Evolutionary conservation across 129 eudicot species (phyloP), one percentile per base, ranked within the genome.

Genomic region (Flaveria ramosissima): DNA sequence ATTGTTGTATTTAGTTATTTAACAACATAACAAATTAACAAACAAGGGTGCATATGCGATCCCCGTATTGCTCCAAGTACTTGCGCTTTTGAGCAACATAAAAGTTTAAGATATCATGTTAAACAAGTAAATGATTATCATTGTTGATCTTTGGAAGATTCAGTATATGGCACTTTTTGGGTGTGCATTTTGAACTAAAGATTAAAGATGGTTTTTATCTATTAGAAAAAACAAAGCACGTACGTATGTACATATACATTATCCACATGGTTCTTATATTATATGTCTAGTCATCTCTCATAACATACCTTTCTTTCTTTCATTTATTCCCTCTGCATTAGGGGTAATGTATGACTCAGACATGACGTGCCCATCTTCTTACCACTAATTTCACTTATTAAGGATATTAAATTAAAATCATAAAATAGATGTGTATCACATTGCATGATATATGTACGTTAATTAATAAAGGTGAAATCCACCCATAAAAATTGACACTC

Each of bases 281-380:
- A 76, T 76, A 39, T 66, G 74, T 67, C 74, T 76, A 67, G 68
- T 67, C 74, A 77, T 67, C 74, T 20, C 4, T 45, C 48, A 45
- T 32, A 50, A 41, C 19, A 14, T 13, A 45, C 51, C 23, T 66
- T 48, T 41, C 36, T 53, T 19, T 65, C 10, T 23, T 48, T 59
- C 41, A 26, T 26, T 15, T 61, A 71, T 51, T 69, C 57, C 52
- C 77, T 7, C 50, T 24, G 50, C 39, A 17, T 71, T 42, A 15
- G 19, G 45, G 52, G 52, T 66, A 67, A 52, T 27, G 71, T 32
- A 77, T 77, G 80, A 66, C 68, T 51, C 56, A 36, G 67, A 76
- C 26, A 23, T 66, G 73, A 76, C 67, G 67, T 65, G 56, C 23
- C 47, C 80, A 65, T 66, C 61, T 66, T 76, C 73, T 20, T 6